phyloP scores from a whole-genome alignment of 768 basidiomycete species.

The Kwoniella dejecticola region DNA sequence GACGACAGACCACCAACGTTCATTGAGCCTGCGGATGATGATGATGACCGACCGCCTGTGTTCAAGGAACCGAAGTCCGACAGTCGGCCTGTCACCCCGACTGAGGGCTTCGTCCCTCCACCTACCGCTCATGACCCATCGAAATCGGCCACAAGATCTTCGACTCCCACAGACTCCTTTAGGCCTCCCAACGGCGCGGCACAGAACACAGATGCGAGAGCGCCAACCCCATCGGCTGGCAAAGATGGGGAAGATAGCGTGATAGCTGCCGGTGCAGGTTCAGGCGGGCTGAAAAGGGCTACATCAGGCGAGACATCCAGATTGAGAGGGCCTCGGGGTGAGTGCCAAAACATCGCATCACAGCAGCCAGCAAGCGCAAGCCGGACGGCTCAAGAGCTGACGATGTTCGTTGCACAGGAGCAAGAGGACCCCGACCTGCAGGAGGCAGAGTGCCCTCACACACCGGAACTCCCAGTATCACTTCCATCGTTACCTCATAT shows the following conservation, averaged over 20 bases:
- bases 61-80: conserved; percentile 19
- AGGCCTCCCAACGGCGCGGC: not conserved
- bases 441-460: conserved; percentile 30
- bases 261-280: conserved; percentile 3
- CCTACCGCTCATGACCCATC: not conserved
- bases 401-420: conserved; percentile 14
- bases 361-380: no score
- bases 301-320: conserved; percentile 36
- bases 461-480: conserved; percentile 11
- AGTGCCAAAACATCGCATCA: no score
- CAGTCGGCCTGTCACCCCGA: conserved; percentile 9
- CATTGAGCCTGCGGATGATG: not conserved
- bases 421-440: conserved; percentile 44
- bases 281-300: conserved; percentile 34
- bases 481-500: conserved; percentile 11
- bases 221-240: not conserved
- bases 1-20: not conserved
- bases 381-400: no score
- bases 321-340: conserved; percentile 45
- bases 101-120: conserved; percentile 6
- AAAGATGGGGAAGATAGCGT: conserved; percentile 18
- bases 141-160: conserved; percentile 4
- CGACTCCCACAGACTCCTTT: conserved; percentile 9
- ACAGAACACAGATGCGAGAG: not conserved
- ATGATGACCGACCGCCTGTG: conserved; percentile 14